Conservation (phyloP, 768 basidiomycete genomes). For the Podaxis sp. region DNA sequence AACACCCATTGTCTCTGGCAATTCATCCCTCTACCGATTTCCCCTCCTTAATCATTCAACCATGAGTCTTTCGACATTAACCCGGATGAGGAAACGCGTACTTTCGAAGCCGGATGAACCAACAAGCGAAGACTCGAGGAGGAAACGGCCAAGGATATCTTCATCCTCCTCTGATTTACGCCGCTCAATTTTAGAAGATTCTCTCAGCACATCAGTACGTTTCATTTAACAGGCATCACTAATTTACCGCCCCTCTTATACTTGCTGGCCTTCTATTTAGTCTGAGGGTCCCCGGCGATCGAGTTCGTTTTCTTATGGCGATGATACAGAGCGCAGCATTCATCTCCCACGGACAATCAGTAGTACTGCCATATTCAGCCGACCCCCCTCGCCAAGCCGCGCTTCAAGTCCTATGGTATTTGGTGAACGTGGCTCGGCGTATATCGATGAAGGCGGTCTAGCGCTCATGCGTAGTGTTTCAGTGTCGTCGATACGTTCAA, state of each 20-base stretch:
- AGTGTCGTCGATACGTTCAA: slow-evolving; percentile 25
- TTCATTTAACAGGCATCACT: neutral
- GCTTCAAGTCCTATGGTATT: slow-evolving; percentile 20
- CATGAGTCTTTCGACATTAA: slow-evolving; percentile 14
- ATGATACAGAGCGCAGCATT: slow-evolving; percentile 13
- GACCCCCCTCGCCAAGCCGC: slow-evolving; percentile 14
- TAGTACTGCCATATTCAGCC: slow-evolving; percentile 15
- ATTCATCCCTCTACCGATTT: neutral
- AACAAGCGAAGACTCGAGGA: slow-evolving; percentile 19
- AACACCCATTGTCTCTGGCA: neutral
- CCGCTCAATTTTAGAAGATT: slow-evolving; percentile 12
- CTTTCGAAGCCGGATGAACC: slow-evolving; percentile 29
- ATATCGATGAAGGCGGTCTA: slow-evolving; percentile 26
- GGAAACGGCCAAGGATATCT: slow-evolving; percentile 32
- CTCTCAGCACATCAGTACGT: slow-evolving; percentile 9
- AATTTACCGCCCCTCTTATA: neutral
- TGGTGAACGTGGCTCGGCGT: slow-evolving; percentile 19
- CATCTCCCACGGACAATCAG: slow-evolving; percentile 14
- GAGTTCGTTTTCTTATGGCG: slow-evolving; percentile 11
- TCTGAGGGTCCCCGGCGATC: slow-evolving; percentile 6
- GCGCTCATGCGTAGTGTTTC: slow-evolving; percentile 33
- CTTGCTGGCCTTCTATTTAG: neutral
- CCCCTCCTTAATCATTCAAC: neutral
- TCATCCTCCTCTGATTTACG: slow-evolving; percentile 17
- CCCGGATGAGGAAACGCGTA: slow-evolving; percentile 30